Evolutionary conservation across 148 eudicot species (phyloP), one percentile per base, ranked within the genome.

Genomic region (Polygonum maritimum): DNA sequence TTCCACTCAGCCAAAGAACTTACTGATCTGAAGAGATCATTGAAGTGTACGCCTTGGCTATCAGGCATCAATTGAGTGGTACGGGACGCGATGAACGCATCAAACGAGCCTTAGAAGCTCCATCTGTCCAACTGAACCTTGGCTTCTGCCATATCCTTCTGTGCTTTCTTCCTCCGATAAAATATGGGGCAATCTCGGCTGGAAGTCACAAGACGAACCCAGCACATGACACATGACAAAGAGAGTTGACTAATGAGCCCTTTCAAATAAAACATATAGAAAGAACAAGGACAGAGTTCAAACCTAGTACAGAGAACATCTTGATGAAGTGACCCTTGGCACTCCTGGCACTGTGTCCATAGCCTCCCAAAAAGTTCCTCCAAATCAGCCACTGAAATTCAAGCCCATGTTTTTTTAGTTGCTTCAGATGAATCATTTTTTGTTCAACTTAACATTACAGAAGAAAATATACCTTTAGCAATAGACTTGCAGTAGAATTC

Each of bases 301-400:
- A 76, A 95, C 97, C 99, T 95, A 62, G 99, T 95, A 87, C 99
- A 95, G 58, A 95, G 88, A 55, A 95, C 97, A 81, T 95, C 99
- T 83, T 95, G 99, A 82, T 92, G 99, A 84, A 95, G 99, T 67
- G 99, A 95, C 76, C 97, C 99, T 83, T 95, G 99, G 80, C 99
- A 95, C 83, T 95, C 99, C 85, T 95, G 99, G 88, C 99, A 95
- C 76, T 95, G 99, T 2, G 99, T 95, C 99, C 99, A 95, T 60
- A 95, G 86, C 84, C 88, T 87, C 71, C 99, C 99, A 77, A 95
- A 95, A 73, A 95, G 91, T 76, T 85, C 83, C 90, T 95, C 99
- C 69, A 90, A 78, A 52, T 95, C 99, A 0, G 99, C 89, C 75
- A 95, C 99, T 95, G 88, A 78, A 85, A 79, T 48, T 13, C 21